Evolutionary conservation across 2,329 filamentous ascomycete genomes (phyloP).

Genomic region (Diaporthe helianthi): DNA sequence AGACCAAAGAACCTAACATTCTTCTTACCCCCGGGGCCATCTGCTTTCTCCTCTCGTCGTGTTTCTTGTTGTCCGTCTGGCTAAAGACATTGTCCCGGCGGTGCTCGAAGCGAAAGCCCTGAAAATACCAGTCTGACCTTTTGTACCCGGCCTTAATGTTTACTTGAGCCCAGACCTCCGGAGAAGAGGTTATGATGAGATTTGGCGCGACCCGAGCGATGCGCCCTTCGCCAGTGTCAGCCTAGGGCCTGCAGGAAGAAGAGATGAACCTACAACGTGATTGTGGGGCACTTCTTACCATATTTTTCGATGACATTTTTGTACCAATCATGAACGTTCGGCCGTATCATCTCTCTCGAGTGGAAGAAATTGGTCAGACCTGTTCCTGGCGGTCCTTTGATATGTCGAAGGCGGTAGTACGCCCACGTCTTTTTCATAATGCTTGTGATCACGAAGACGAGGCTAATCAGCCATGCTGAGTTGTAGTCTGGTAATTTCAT

Average conservation of each 20-base stretch:
- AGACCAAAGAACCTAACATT: too few relatives aligned
- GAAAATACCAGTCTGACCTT: constrained; percentile 52
- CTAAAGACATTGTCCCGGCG: constrained; percentile 61
- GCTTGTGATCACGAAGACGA: background rate
- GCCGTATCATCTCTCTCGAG: background rate
- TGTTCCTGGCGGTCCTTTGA: constrained; percentile 3
- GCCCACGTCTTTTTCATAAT: background rate
- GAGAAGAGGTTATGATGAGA: constrained; percentile 55
- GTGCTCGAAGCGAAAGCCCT: constrained; percentile 55
- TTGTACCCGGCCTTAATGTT: constrained; percentile 51
- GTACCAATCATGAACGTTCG: background rate
- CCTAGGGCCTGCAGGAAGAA: background rate
- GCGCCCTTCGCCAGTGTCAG: constrained; percentile 8
- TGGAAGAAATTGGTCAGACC: constrained; percentile 7
- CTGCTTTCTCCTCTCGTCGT: constrained; percentile 53
- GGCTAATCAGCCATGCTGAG: background rate
- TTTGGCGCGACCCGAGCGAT: constrained; percentile 39
- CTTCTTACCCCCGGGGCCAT: constrained; percentile 11
- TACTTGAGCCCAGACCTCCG: constrained; percentile 54
- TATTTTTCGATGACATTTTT: background rate
- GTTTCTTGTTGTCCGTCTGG: constrained; percentile 55
- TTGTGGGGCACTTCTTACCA: background rate
- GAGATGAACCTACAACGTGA: background rate
- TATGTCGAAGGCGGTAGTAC: background rate
- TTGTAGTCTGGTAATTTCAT: background rate